Percentiles rank a stretch among this genome's conserved stretches.
Conservation (phyloP, 2,329 filamentous ascomycete genomes). For the Aureobasidium pullulans region DNA sequence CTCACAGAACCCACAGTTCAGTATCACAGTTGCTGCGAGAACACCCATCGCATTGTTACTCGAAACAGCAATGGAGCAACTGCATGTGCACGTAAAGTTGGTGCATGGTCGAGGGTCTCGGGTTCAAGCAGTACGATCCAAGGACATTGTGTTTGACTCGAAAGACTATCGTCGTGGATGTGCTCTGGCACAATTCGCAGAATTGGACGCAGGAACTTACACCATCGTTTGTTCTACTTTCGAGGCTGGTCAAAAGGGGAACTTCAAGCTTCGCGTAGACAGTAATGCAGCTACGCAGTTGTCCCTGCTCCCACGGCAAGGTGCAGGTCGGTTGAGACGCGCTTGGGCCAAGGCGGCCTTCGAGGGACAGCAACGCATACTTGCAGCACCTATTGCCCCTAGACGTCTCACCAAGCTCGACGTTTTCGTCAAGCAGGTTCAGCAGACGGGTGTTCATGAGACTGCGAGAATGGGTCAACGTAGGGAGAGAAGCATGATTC, state of each 20-base stretch:
- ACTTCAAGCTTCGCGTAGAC: constrained; percentile 68
- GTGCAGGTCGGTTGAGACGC: constrained; percentile 64
- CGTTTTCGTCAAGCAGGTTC: constrained; percentile 1
- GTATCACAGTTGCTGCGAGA: constrained; percentile 49
- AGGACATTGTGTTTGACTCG: constrained; percentile 74
- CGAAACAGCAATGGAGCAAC: constrained; percentile 56
- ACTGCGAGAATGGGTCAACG: constrained; percentile 20
- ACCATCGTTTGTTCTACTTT: constrained; percentile 89
- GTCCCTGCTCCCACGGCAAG: constrained; percentile 59
- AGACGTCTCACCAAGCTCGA: constrained; percentile 38
- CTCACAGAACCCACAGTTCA: constrained; percentile 81
- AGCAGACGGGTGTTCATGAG: constrained; percentile 19
- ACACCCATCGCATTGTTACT: constrained; percentile 67
- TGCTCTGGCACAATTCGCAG: constrained; percentile 56
- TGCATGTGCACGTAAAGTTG: constrained; percentile 78
- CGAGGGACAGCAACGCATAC: constrained; percentile 41
- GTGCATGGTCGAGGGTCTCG: constrained; percentile 70
- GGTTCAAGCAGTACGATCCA: constrained; percentile 59
- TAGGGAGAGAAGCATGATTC: constrained; percentile 44
- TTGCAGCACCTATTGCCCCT: constrained; percentile 45
- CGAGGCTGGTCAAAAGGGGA: constrained; percentile 66
- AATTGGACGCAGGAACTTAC: constrained; percentile 66
- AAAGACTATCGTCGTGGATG: constrained; percentile 83
- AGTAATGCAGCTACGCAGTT: constrained; percentile 53
- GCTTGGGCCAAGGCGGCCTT: constrained; percentile 50